Conservation (phyloP, 345 rosid genomes). For the Pelargonium nanum region DNA sequence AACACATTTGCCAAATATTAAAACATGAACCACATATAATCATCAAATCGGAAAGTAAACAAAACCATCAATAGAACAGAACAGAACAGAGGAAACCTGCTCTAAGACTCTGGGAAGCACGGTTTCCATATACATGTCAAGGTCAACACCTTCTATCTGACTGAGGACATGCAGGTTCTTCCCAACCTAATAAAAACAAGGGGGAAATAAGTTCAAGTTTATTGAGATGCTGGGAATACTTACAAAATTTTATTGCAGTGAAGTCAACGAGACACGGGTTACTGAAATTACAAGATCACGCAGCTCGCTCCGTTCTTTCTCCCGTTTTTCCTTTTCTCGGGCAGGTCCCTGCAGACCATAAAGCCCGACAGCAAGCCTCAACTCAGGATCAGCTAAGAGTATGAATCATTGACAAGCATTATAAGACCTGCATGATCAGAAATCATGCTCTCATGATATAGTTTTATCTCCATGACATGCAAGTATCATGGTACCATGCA, state of each 20-base stretch:
- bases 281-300: slow-evolving; percentile 94
- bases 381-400: slow-evolving; percentile 92
- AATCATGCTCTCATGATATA: slow-evolving; percentile 81
- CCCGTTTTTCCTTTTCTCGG: slow-evolving; percentile 97
- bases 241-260: slow-evolving; percentile 23
- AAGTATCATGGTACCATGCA: slow-evolving; percentile 49
- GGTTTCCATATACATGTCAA: slow-evolving; percentile 80
- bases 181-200: slow-evolving; percentile 61
- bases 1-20: no score
- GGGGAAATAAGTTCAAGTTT: slow-evolving; percentile 20
- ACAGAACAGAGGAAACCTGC: slow-evolving; percentile 46
- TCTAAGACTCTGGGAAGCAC: slow-evolving; percentile 97
- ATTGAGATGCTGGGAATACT: slow-evolving; percentile 17
- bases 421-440: slow-evolving; percentile 94
- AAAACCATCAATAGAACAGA: slow-evolving; percentile 4
- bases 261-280: slow-evolving; percentile 39
- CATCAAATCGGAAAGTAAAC: slow-evolving; percentile 8
- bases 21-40: neutral
- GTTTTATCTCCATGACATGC: slow-evolving; percentile 59
- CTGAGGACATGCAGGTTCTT: slow-evolving; percentile 97
- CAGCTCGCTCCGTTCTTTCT: slow-evolving; percentile 97
- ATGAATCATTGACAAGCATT: slow-evolving; percentile 88
- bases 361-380: slow-evolving; percentile 98
- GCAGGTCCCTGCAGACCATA: slow-evolving; percentile 99
- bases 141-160: slow-evolving; percentile 97